Conservation (phyloP, 2,329 filamentous ascomycete genomes). For the Exophiala sp. region DNA sequence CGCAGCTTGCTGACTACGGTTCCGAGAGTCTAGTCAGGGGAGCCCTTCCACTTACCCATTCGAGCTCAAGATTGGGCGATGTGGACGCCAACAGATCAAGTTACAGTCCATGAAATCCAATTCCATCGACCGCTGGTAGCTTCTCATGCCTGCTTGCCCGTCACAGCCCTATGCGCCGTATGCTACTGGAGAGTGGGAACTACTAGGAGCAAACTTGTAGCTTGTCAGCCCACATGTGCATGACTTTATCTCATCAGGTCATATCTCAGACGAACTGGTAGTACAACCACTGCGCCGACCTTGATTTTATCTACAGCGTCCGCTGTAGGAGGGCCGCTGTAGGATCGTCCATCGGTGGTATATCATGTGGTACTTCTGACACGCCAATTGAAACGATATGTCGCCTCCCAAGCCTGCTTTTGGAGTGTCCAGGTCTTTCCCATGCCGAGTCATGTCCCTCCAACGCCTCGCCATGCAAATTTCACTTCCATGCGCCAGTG, state of each 20-base stretch:
- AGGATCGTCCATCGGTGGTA: not conserved
- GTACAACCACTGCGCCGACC: too few species aligned
- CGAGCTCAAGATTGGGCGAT: constrained; percentile 3
- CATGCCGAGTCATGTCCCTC: constrained; percentile 1
- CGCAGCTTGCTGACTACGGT: constrained; percentile 20
- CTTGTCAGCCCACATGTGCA: too few species aligned
- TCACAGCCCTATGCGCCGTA: too few species aligned
- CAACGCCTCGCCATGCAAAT: constrained; percentile 23
- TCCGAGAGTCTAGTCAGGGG: constrained; percentile 16
- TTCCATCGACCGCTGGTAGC: too few species aligned
- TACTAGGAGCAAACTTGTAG: too few species aligned
- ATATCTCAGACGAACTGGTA: too few species aligned
- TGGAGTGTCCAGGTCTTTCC: not conserved
- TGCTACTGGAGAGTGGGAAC: too few species aligned
- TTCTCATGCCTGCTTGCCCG: too few species aligned
- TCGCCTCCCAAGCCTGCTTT: not conserved
- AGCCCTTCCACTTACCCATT: constrained; percentile 20
- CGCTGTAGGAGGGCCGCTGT: not conserved
- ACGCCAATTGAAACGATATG: not conserved
- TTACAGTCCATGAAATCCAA: too few species aligned
- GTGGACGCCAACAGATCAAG: too few species aligned
- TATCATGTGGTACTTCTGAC: not conserved
- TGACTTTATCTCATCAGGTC: too few species aligned
- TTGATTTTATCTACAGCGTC: not conserved
- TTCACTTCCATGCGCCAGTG: not conserved